A percentile compares a stretch with the other conserved stretches of the same genome.
phyloP scores from a whole-genome alignment of 352 stramenopile species.

The Phytophthora aleatoria region DNA sequence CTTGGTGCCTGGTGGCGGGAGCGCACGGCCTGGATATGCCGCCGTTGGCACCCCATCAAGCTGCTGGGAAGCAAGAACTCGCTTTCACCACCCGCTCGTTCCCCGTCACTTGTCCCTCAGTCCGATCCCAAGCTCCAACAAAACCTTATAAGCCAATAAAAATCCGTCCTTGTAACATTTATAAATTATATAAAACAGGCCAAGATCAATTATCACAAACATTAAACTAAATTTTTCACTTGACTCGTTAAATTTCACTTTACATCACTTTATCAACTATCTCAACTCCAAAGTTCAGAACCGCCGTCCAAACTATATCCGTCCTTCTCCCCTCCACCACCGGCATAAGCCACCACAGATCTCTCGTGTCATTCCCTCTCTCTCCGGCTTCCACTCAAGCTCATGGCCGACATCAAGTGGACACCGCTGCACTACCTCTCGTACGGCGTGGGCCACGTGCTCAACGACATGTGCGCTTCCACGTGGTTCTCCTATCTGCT shows the following conservation, averaged over 20 bases:
- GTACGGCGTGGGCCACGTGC: slow-evolving; percentile 84
- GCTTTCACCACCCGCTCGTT: neutral
- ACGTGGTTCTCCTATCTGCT: slow-evolving; percentile 90
- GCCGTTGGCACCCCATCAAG: neutral
- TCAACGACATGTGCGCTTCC: slow-evolving; percentile 90
- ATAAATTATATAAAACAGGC: too few species aligned
- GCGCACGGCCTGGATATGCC: too few species aligned
- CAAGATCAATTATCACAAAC: too few species aligned
- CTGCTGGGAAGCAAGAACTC: neutral
- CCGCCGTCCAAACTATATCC: neutral
- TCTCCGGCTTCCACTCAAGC: neutral
- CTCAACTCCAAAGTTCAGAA: too few species aligned
- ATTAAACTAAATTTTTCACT: too few species aligned
- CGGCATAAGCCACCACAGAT: neutral
- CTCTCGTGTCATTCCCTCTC: slow-evolving; percentile 4
- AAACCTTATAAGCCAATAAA: too few species aligned
- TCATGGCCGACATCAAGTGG: slow-evolving; percentile 45
- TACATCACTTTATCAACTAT: too few species aligned
- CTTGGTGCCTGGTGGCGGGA: too few species aligned
- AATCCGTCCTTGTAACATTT: too few species aligned
- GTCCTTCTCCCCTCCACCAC: neutral
- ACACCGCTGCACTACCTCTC: slow-evolving; percentile 62
- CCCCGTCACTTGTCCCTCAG: too few species aligned
- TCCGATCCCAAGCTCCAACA: too few species aligned
- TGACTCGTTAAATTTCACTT: too few species aligned